Percentiles rank a stretch among this genome's conserved stretches.
Conservation (phyloP, 2,329 filamentous ascomycete species). For the Cucurbitaria berberidis region DNA sequence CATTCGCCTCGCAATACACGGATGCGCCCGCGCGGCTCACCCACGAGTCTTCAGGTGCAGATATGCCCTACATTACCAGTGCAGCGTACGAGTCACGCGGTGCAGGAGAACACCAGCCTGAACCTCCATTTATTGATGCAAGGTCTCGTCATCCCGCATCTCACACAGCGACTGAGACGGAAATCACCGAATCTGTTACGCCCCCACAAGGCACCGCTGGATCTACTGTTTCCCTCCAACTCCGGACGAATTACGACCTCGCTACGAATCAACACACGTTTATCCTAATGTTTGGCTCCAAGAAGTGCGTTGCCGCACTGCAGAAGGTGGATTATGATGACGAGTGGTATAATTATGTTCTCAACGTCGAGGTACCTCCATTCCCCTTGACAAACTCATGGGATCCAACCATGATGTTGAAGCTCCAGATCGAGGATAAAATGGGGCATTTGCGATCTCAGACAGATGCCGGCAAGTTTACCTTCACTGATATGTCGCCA, state of each 20-base stretch:
- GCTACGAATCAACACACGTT: slow-evolving; percentile 59
- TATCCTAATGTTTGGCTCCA: slow-evolving; percentile 81
- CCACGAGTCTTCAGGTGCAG: slow-evolving; percentile 55
- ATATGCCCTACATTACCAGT: slow-evolving; percentile 54
- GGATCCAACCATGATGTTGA: slow-evolving; percentile 63
- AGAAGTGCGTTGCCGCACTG: slow-evolving; percentile 71
- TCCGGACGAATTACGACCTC: slow-evolving; percentile 78
- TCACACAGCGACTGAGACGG: slow-evolving; percentile 56
- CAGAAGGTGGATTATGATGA: slow-evolving; percentile 64
- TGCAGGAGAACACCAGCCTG: slow-evolving; percentile 49
- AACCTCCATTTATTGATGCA: slow-evolving; percentile 63
- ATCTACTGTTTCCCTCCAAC: slow-evolving; percentile 74
- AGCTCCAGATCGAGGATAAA: slow-evolving; percentile 65
- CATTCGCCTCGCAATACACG: slow-evolving; percentile 57
- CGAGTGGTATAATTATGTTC: slow-evolving; percentile 70
- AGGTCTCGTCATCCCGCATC: slow-evolving; percentile 60
- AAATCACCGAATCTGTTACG: slow-evolving; percentile 67
- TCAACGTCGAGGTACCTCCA: slow-evolving; percentile 74
- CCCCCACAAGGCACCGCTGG: slow-evolving; percentile 73
- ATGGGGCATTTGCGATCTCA: slow-evolving; percentile 58
- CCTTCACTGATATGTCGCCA: slow-evolving; percentile 60
- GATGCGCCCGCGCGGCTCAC: slow-evolving; percentile 57
- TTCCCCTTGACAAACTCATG: slow-evolving; percentile 63
- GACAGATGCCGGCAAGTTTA: slow-evolving; percentile 66
- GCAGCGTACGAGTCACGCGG: slow-evolving; percentile 58